Evolutionary conservation across 805 yeast genomes (phyloP), one percentile per base, ranked within the genome.

Genomic region (Ogataea nakhonphanomensis): DNA sequence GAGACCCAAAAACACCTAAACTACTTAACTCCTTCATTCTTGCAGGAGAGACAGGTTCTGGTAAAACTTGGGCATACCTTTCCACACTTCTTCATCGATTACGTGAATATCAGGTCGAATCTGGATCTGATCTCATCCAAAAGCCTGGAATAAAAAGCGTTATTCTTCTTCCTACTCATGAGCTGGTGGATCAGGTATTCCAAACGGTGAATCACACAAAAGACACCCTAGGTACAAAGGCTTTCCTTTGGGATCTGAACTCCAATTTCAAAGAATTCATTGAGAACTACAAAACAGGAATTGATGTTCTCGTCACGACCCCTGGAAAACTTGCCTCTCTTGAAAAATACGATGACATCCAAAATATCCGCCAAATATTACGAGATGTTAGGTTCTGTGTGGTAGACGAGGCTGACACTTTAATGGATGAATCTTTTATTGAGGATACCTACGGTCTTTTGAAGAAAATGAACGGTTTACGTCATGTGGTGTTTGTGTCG

Each of bases 31-130:
- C 81, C 1, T 87, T 78, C 67, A 78, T 93, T 2, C 62, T 91
- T 39, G 97, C 98, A 0, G 96, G 97, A 3, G 98, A 93, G 59
- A 91, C 99, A 0, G 99, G 99, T 0, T 84, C 95, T 0, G 99
- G 99, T 7, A 91, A 91, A 58, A 91, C 99, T 0, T 79, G 95
- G 80, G 89, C 97, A 0, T 91, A 90, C 55, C 57, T 93, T 45
- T 78, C 84, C 0, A 90, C 96, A 0, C 47, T 91, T 25, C 48
- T 90, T 27, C 83, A 87, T 34, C 78, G 76, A 47, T 61, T 90
- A 47, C 75, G 78, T 44, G 79, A 81, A 43, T 78, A 74, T 36
- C 80, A 81, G 41, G 43, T 60, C 2, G 68, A 59, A 37, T 38
- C 37, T 9, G 56, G 61, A 0, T 69, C 66, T 5, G 55, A 58